Conservation (phyloP, 2,329 filamentous ascomycete genomes). For the Chaetomium olivaceum region DNA sequence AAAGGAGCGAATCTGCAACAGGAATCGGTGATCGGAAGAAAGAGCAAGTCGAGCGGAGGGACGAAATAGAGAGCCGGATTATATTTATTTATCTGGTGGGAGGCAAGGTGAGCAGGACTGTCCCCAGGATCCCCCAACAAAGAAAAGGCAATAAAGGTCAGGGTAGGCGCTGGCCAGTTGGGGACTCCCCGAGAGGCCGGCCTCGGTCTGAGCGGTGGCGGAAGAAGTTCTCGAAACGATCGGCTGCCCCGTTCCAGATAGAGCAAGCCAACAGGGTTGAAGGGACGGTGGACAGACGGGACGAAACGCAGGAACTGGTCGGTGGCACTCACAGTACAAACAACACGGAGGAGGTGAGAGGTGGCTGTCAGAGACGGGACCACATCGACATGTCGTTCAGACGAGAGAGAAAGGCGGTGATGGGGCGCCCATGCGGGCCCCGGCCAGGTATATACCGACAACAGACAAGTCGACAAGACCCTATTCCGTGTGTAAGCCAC, state of each 20-base stretch:
- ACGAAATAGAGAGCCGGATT: not conserved
- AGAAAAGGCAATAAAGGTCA: slow-evolving; percentile 9
- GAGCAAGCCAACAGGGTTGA: not conserved
- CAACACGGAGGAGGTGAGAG: slow-evolving; percentile 3
- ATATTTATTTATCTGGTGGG: slow-evolving; percentile 19
- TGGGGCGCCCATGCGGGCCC: not conserved
- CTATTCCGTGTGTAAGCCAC: not conserved
- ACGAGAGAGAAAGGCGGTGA: not conserved
- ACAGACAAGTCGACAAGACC: not conserved
- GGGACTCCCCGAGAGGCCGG: slow-evolving; percentile 2
- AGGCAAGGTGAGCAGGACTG: slow-evolving; percentile 16
- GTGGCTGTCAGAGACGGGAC: no score
- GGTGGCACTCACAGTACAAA: slow-evolving; percentile 18
- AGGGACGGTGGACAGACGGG: not conserved
- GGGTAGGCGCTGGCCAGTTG: slow-evolving; percentile 2
- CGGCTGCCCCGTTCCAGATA: slow-evolving; percentile 15
- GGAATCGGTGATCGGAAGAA: not conserved
- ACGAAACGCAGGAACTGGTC: slow-evolving; percentile 9
- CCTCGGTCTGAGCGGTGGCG: slow-evolving; percentile 24
- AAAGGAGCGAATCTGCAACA: not conserved
- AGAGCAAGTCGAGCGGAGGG: not conserved
- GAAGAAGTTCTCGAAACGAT: slow-evolving; percentile 23
- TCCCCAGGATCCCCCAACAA: slow-evolving; percentile 3
- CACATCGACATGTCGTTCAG: not conserved
- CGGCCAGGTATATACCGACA: not conserved